These are phyloP conservation scores for Saccharum hybrid DNA, from an alignment of 202 grass and related monocot genomes.

Conservation along the genomic window DNA sequence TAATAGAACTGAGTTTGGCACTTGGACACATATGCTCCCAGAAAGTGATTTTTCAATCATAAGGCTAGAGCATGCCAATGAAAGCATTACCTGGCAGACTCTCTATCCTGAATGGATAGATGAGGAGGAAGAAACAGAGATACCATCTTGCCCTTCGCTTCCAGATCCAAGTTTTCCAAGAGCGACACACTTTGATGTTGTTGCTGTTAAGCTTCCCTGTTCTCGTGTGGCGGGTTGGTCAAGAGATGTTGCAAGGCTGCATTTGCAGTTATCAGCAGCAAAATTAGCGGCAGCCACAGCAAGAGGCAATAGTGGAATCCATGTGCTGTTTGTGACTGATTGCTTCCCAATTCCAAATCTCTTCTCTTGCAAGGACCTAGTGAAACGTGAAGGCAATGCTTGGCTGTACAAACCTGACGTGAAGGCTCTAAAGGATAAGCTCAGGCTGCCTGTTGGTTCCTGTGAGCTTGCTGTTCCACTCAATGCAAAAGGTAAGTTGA, in stretches of 20 bases:
- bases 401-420: conserved; percentile 83
- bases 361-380: conserved; percentile 79
- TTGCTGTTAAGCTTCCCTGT: conserved; percentile 94
- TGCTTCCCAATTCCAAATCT: conserved; percentile 91
- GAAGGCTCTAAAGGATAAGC: conserved; percentile 70
- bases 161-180: conserved; percentile 60
- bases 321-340: conserved; percentile 85
- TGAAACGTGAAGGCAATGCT: conserved; percentile 74
- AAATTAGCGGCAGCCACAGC: conserved; percentile 64
- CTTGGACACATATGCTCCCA: conserved; percentile 68
- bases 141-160: conserved; percentile 73
- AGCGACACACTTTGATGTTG: conserved; percentile 60
- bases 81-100: conserved; percentile 74
- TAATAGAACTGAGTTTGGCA: conserved; percentile 70
- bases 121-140: conserved; percentile 92
- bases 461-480: conserved; percentile 90
- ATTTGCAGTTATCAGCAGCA: conserved; percentile 83
- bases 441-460: conserved; percentile 79
- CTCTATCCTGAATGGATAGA: conserved; percentile 98
- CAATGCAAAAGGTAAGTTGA: conserved; percentile 71
- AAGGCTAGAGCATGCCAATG: conserved; percentile 62
- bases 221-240: conserved; percentile 61
- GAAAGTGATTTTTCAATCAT: conserved; percentile 65
- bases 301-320: conserved; percentile 49
- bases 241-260: conserved; percentile 79